These are phyloP conservation scores for Dianthus caryophyllus DNA, from an alignment of 148 eudicot genomes.

Conservation along the genomic window DNA sequence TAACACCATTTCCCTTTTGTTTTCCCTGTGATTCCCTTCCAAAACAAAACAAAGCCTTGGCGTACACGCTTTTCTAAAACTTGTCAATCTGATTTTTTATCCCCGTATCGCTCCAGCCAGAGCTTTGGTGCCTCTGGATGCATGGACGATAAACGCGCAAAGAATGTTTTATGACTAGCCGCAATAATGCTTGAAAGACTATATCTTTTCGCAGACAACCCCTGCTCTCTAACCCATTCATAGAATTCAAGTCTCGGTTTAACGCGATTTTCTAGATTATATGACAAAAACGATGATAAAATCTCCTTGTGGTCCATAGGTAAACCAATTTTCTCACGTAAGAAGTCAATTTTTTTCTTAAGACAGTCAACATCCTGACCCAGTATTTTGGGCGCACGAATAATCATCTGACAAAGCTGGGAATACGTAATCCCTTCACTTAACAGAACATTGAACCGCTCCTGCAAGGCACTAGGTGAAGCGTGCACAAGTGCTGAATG, in stretches of 20 bases:
- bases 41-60: background rate
- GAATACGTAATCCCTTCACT: too few species aligned
- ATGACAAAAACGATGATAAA: conserved; percentile 57
- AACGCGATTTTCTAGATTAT: conserved; percentile 61
- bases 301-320: conserved; percentile 40
- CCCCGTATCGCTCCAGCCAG: conserved; percentile 31
- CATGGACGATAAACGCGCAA: too few species aligned
- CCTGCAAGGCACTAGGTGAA: too few species aligned
- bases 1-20: background rate
- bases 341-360: too few species aligned
- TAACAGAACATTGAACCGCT: too few species aligned
- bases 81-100: background rate
- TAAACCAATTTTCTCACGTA: too few species aligned
- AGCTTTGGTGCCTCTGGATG: too few species aligned
- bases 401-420: too few species aligned
- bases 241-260: conserved; percentile 64
- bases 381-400: too few species aligned
- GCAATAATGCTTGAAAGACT: conserved; percentile 51
- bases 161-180: too few species aligned
- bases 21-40: background rate
- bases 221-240: conserved; percentile 49
- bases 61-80: background rate
- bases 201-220: conserved; percentile 37
- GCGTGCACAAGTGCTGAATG: too few species aligned
- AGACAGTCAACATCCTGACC: too few species aligned